Evolutionary conservation across 306 rosid species (phyloP), one percentile per base, ranked within the genome.

Genomic region (Ziziphus jujuba): DNA sequence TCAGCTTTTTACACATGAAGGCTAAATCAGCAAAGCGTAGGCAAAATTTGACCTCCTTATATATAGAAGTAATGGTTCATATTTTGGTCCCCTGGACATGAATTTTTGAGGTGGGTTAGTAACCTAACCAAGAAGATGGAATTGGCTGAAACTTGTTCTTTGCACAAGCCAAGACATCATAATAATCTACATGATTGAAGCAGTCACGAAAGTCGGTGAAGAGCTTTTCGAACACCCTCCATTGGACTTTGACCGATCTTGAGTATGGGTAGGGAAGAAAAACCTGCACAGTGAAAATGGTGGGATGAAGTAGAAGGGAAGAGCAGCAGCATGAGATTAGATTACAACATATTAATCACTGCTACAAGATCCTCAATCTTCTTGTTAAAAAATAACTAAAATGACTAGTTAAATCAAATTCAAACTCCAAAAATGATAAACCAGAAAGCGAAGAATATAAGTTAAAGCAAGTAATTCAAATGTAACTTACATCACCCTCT

Each of bases 161-260:
- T 50, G 93, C 89, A 75, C 85, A 83, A 61, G 83, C 84, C 84
- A 88, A 69, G 55, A 85, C 77, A 63, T 86, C 93, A 66, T 79
- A 86, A 72, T 91, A 86, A 72, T 91, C 93, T 45, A 60, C 72
- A 60, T 59, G 72, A 72, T 57, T 78, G 77, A 91, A 85, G 84
- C 88, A 88, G 82, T 91, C 96, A 33, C 96, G 86, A 67, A 88
- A 86, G 79, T 88, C 96, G 1, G 93, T 88, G 81, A 88, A 87
- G 54, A 91, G 96, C 85, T 86, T 91, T 72, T 88, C 93, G 75
- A 81, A 88, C 82, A 91, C 93, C 89, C 78, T 84, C 97, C 97
- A 84, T 48, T 91, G 91, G 28, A 88, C 91, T 79, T 78, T 75
- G 45, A 72, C 57, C 7, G 96, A 84, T 74, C 74, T 81, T 3